Evolutionary conservation across 2,329 filamentous ascomycete species (phyloP).

Genomic region (Fusarium sororula): DNA sequence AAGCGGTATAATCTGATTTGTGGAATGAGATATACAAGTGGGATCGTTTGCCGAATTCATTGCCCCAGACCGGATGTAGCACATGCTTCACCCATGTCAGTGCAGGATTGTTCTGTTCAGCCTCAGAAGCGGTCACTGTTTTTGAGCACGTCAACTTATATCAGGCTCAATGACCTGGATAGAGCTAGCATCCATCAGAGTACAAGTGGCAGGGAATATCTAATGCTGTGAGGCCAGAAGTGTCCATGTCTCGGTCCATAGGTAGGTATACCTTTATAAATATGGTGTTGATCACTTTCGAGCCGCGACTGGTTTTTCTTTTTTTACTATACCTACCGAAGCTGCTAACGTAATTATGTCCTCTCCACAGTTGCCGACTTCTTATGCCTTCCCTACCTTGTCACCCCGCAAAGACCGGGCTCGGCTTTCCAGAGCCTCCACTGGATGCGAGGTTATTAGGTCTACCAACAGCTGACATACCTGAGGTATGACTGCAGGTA

Average conservation of each 20-base stretch:
- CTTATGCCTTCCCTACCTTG: neutral
- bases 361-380: constrained; percentile 3
- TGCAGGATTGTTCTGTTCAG: constrained; percentile 14
- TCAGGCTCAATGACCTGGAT: neutral
- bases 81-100: constrained; percentile 4
- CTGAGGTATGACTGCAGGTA: neutral
- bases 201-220: neutral
- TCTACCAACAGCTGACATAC: neutral
- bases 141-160: neutral
- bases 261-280: neutral
- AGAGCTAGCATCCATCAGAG: neutral
- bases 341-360: neutral
- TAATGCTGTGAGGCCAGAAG: neutral
- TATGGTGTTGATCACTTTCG: neutral
- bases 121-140: constrained; percentile 18
- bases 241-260: neutral
- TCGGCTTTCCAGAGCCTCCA: neutral
- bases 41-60: constrained; percentile 2
- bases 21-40: constrained; percentile 8
- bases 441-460: neutral
- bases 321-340: neutral
- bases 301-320: neutral
- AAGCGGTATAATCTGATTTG: constrained; percentile 32
- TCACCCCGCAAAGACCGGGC: constrained; percentile 20
- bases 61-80: constrained; percentile 26